Percentiles rank a stretch among this genome's conserved stretches.
phyloP scores from a whole-genome alignment of 495 filamentous ascomycete species.

The Xylaria venustula region DNA sequence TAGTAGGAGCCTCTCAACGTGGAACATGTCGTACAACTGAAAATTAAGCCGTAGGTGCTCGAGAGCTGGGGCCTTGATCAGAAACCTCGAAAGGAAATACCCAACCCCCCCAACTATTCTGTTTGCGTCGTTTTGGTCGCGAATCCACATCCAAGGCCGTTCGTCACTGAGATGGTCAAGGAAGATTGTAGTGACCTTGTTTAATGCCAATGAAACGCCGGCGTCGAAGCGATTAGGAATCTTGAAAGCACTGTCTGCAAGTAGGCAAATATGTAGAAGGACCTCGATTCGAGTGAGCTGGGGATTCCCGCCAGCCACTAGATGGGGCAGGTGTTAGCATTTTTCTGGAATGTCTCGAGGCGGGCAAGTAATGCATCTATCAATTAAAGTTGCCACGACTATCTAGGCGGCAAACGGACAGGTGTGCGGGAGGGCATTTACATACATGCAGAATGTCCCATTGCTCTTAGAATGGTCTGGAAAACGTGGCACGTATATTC shows the following conservation, averaged over 20 bases:
- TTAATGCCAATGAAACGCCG: constrained; percentile 27
- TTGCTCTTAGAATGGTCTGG: constrained; percentile 28
- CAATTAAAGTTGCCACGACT: too few species aligned
- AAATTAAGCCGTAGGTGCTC: constrained; percentile 35
- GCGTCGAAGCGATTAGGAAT: constrained; percentile 32
- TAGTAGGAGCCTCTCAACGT: constrained; percentile 15
- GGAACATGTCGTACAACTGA: neutral
- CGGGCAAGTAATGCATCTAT: too few species aligned
- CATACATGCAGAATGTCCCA: constrained; percentile 25
- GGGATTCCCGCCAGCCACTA: neutral
- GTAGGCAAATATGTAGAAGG: constrained; percentile 23
- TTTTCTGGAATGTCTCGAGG: neutral
- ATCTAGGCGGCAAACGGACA: neutral
- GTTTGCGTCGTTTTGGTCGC: too few species aligned
- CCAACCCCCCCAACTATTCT: too few species aligned
- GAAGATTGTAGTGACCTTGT: constrained; percentile 35
- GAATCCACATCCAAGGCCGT: too few species aligned
- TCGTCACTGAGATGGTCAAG: constrained; percentile 26
- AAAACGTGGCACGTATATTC: constrained; percentile 22
- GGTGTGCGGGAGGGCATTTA: neutral
- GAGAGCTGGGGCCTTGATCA: constrained; percentile 23
- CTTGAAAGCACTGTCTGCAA: constrained; percentile 32
- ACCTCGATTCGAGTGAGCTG: constrained; percentile 35
- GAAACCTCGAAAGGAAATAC: constrained; percentile 21
- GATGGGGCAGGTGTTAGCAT: neutral